These are phyloP conservation scores for Cinnamomum chago DNA, from an alignment of 164 flowering plant genomes.

Conservation along the genomic window DNA sequence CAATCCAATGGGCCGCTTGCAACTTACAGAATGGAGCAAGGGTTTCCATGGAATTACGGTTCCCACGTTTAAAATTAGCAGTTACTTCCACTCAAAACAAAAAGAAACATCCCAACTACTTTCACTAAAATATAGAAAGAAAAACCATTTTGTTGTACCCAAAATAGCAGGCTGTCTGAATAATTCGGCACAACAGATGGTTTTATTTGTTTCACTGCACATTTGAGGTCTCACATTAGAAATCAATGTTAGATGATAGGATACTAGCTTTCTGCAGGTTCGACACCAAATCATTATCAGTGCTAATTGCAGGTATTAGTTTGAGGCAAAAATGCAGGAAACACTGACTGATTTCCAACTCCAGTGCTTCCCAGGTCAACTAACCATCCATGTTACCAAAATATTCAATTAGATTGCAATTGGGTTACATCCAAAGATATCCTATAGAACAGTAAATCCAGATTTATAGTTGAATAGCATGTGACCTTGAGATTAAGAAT, in stretches of 20 bases:
- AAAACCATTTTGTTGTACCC: not conserved
- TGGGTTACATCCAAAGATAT: not conserved
- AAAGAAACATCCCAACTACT: not conserved
- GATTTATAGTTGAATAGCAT: not conserved
- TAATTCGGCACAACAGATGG: not conserved
- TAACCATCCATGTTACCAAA: not conserved
- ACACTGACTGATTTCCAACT: not conserved
- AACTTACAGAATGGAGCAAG: not conserved
- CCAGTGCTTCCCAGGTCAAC: not conserved
- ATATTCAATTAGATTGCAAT: not conserved
- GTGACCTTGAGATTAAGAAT: not conserved
- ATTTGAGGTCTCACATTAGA: not conserved
- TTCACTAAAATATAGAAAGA: not conserved
- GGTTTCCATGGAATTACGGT: not conserved
- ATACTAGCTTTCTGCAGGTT: no score
- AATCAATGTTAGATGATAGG: not conserved
- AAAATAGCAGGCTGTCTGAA: not conserved
- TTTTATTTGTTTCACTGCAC: not conserved
- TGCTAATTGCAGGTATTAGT: not conserved
- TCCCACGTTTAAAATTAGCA: not conserved
- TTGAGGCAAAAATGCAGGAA: not conserved
- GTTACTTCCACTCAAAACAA: constrained; percentile 18
- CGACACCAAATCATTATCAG: not conserved
- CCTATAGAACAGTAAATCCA: not conserved
- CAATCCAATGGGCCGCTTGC: not conserved